Conservation (phyloP, 768 basidiomycete genomes). For the Amanita polypyramis region DNA sequence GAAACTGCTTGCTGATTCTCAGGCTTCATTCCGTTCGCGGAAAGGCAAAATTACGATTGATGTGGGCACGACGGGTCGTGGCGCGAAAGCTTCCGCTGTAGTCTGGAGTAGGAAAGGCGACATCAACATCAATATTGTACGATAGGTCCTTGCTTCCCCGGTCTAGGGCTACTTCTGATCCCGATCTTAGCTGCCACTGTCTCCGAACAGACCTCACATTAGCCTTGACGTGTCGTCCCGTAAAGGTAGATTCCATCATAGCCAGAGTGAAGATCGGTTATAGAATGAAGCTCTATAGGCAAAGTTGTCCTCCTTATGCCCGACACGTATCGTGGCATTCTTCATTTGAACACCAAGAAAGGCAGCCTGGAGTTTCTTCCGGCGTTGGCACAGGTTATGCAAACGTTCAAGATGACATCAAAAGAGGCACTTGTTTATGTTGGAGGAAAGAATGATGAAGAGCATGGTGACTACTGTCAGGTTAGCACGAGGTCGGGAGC, state of each 20-base stretch:
- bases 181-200: constrained; percentile 20
- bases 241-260: constrained; percentile 7
- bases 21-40: constrained; percentile 33
- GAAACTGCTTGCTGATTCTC: constrained; percentile 20
- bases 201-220: constrained; percentile 23
- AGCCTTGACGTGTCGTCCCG: constrained; percentile 25
- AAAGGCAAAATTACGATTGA: constrained; percentile 28
- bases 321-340: constrained; percentile 24
- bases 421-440: constrained; percentile 29
- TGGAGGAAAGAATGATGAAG: constrained; percentile 7
- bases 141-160: constrained; percentile 3
- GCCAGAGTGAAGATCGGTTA: not conserved
- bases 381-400: constrained; percentile 18
- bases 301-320: constrained; percentile 26
- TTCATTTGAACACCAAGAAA: constrained; percentile 23
- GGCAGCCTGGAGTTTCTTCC: constrained; percentile 25
- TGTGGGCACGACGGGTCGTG: constrained; percentile 27
- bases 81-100: constrained; percentile 18
- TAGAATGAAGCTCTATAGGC: constrained; percentile 16
- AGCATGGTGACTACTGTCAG: constrained; percentile 27
- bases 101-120: constrained; percentile 26
- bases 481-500: constrained; percentile 25
- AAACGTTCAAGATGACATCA: constrained; percentile 23
- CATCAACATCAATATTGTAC: constrained; percentile 30
- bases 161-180: not conserved